Evolutionary conservation across 352 stramenopile species (phyloP).

Genomic region (Globisporangium nodosum): DNA sequence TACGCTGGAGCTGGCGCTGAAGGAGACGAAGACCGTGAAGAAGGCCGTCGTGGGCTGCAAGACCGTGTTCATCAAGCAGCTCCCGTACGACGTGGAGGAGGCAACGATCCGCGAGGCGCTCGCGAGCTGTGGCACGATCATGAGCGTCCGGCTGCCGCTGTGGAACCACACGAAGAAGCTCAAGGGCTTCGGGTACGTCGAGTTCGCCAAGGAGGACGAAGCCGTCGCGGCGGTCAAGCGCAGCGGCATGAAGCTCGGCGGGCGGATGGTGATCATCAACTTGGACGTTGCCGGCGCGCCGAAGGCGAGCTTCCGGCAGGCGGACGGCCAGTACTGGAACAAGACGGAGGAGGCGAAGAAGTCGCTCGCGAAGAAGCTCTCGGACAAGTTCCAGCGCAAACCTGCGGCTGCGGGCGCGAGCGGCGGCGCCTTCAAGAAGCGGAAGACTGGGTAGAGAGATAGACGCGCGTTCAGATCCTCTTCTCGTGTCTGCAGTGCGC

Average conservation of each 20-base stretch:
- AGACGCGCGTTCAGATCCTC: constrained; percentile 5
- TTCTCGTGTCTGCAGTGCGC: constrained; percentile 1
- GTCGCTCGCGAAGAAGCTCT: constrained; percentile 71
- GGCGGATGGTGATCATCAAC: constrained; percentile 90
- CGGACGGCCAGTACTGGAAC: constrained; percentile 83
- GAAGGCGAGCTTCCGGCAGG: constrained; percentile 88
- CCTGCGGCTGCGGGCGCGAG: background rate
- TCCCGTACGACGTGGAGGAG: constrained; percentile 91
- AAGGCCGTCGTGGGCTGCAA: constrained; percentile 80
- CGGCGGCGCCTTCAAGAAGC: constrained; percentile 31
- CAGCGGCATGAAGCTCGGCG: constrained; percentile 84
- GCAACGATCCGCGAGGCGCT: constrained; percentile 82
- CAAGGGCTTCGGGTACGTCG: constrained; percentile 96
- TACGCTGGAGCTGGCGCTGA: constrained; percentile 59
- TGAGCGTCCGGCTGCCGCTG: constrained; percentile 89
- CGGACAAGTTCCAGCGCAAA: constrained; percentile 46
- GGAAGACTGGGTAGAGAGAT: constrained; percentile 23
- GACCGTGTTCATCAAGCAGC: constrained; percentile 93
- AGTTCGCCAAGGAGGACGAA: constrained; percentile 79
- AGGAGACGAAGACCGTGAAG: constrained; percentile 62
- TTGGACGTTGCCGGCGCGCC: constrained; percentile 88
- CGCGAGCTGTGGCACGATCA: constrained; percentile 83
- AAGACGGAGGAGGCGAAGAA: constrained; percentile 86
- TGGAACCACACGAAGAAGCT: constrained; percentile 93
- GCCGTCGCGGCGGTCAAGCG: constrained; percentile 60